Percentiles rank a stretch among this genome's conserved stretches.
These are phyloP conservation scores for Neofusicoccum kwambonambiense DNA, from an alignment of 2,329 filamentous ascomycete genomes.

Conservation along the genomic window DNA sequence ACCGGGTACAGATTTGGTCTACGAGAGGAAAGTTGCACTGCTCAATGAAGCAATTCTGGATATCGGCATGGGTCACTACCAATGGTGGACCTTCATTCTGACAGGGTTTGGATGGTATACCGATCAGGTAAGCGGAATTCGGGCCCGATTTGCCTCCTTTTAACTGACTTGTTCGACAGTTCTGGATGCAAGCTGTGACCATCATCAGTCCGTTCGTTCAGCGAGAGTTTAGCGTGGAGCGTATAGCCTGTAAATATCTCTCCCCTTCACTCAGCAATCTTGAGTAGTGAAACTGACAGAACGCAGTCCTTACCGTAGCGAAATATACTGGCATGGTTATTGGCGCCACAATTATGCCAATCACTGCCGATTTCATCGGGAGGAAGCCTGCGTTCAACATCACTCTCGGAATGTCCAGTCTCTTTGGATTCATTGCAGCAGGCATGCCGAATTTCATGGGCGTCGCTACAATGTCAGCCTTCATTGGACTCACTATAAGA, in stretches of 20 bases:
- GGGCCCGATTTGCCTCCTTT: too few relatives aligned
- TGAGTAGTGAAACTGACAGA: background rate
- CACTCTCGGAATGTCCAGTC: background rate
- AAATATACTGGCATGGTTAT: background rate
- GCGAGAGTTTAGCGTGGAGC: constrained; percentile 15
- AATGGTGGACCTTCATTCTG: constrained; percentile 17
- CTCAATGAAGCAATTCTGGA: constrained; percentile 20
- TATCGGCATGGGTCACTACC: constrained; percentile 19
- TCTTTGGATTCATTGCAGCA: background rate
- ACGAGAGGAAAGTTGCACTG: constrained; percentile 19
- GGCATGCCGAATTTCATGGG: background rate
- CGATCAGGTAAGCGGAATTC: constrained; percentile 6
- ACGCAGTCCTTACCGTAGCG: background rate
- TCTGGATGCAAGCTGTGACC: background rate
- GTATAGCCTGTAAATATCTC: constrained; percentile 23
- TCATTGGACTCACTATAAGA: background rate
- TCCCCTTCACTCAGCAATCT: constrained; percentile 31
- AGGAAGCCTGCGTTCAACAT: background rate
- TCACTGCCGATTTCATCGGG: background rate
- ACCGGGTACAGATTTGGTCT: constrained; percentile 7
- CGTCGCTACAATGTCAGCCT: background rate
- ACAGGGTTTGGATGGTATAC: constrained; percentile 20
- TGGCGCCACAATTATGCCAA: background rate
- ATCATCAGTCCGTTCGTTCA: background rate
- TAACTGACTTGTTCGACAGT: background rate